phyloP scores from a whole-genome alignment of 495 filamentous ascomycete species.

The Pseudotulostoma volvatum region DNA sequence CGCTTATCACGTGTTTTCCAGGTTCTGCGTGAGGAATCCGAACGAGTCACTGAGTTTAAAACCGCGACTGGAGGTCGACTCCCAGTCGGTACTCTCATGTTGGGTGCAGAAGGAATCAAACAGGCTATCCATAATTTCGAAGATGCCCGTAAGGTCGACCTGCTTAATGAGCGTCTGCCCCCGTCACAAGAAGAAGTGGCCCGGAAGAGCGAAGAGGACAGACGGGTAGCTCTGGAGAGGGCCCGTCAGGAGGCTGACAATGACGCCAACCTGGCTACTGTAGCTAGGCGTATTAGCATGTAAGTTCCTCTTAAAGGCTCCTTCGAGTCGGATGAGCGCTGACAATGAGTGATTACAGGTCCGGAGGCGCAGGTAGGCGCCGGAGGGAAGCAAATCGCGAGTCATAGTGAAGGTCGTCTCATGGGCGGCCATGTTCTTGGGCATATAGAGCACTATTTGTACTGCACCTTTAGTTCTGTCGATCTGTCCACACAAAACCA shows the following conservation, averaged over 20 bases:
- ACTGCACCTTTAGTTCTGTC: too few species aligned
- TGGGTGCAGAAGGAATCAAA: slow-evolving; percentile 96
- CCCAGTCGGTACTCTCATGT: slow-evolving; percentile 90
- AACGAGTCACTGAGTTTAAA: slow-evolving; percentile 93
- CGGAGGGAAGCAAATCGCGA: slow-evolving; percentile 9
- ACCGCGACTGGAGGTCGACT: slow-evolving; percentile 86
- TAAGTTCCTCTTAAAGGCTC: slow-evolving; percentile 44
- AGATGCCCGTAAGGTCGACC: slow-evolving; percentile 92
- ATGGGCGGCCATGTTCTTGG: too few species aligned
- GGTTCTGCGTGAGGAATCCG: slow-evolving; percentile 91
- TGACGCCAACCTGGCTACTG: slow-evolving; percentile 64
- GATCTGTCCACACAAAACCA: too few species aligned
- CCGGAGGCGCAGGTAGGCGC: slow-evolving; percentile 20
- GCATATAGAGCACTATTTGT: too few species aligned
- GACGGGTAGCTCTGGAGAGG: slow-evolving; percentile 65
- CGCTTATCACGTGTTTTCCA: slow-evolving; percentile 96
- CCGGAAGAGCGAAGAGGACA: slow-evolving; percentile 59
- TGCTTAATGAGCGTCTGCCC: slow-evolving; percentile 89
- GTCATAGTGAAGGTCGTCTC: neutral
- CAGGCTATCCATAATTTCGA: slow-evolving; percentile 96
- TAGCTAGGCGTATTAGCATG: slow-evolving; percentile 91
- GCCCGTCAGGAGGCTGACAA: slow-evolving; percentile 80
- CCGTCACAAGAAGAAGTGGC: slow-evolving; percentile 84
- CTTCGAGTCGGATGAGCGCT: too few species aligned
- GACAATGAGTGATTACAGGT: slow-evolving; percentile 16